Evolutionary conservation across 2,329 filamentous ascomycete genomes (phyloP).

Genomic region (Arthroderma uncinatum): DNA sequence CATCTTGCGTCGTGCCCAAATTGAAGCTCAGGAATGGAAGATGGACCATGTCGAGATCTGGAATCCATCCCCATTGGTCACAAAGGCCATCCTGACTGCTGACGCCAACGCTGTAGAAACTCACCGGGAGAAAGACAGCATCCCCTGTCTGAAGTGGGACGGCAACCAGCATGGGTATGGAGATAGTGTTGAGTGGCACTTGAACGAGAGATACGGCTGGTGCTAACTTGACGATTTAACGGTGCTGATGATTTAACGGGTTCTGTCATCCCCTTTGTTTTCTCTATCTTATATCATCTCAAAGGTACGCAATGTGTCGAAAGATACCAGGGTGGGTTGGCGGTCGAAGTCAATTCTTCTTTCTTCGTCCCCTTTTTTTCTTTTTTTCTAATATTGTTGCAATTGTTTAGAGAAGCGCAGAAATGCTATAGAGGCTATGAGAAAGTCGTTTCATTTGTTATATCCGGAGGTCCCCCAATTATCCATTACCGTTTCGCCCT

Average conservation of each 20-base stretch:
- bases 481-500: background rate
- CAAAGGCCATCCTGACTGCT: conserved; percentile 10
- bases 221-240: conserved; percentile 15
- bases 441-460: conserved; percentile 3
- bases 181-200: conserved; percentile 19
- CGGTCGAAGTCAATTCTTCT: background rate
- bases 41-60: conserved; percentile 18
- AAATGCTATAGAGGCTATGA: conserved; percentile 1
- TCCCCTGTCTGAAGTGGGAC: conserved; percentile 18
- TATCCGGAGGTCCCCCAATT: background rate
- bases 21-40: conserved; percentile 18
- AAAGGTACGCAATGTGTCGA: background rate
- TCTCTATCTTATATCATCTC: background rate
- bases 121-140: conserved; percentile 1
- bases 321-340: background rate
- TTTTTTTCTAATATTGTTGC: background rate
- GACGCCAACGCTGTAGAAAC: conserved; percentile 11
- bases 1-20: conserved; percentile 16
- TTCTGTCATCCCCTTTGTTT: background rate
- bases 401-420: conserved; percentile 4
- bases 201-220: background rate
- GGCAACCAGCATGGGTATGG: conserved; percentile 23
- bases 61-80: conserved; percentile 13
- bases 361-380: background rate
- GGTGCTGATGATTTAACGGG: background rate